These are phyloP conservation scores for Boletus subcaerulescens DNA, from an alignment of 768 basidiomycete species.

Conservation along the genomic window DNA sequence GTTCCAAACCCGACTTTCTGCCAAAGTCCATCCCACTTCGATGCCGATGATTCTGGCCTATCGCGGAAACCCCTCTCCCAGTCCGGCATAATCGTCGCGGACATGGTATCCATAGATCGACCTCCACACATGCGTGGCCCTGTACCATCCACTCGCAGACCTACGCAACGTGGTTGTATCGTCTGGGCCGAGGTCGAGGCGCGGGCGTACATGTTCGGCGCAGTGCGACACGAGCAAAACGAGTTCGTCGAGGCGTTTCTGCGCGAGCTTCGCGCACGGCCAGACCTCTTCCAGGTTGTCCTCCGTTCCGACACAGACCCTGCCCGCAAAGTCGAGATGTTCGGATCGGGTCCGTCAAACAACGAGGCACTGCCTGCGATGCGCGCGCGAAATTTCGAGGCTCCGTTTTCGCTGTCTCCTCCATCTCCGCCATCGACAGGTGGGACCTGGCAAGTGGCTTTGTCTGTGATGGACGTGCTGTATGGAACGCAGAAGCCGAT, in stretches of 20 bases:
- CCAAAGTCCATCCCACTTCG: background rate
- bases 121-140: background rate
- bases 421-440: background rate
- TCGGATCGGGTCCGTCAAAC: conserved; percentile 20
- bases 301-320: conserved; percentile 24
- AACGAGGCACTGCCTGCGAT: conserved; percentile 7
- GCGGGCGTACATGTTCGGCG: conserved; percentile 32
- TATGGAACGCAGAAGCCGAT: conserved; percentile 8
- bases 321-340: background rate
- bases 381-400: conserved; percentile 22
- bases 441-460: conserved; percentile 9
- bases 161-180: too few relatives aligned
- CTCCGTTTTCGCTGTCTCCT: conserved; percentile 3
- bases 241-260: conserved; percentile 27
- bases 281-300: conserved; percentile 32
- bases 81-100: conserved; percentile 18
- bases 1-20: conserved; percentile 22
- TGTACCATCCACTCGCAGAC: background rate
- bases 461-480: conserved; percentile 21
- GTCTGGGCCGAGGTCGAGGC: conserved; percentile 10
- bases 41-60: background rate
- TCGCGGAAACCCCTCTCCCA: conserved; percentile 23
- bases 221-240: conserved; percentile 27
- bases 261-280: conserved; percentile 27
- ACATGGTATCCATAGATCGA: conserved; percentile 11